Conservation (phyloP, 768 basidiomycete species). For the Asterophora lycoperdoides region DNA sequence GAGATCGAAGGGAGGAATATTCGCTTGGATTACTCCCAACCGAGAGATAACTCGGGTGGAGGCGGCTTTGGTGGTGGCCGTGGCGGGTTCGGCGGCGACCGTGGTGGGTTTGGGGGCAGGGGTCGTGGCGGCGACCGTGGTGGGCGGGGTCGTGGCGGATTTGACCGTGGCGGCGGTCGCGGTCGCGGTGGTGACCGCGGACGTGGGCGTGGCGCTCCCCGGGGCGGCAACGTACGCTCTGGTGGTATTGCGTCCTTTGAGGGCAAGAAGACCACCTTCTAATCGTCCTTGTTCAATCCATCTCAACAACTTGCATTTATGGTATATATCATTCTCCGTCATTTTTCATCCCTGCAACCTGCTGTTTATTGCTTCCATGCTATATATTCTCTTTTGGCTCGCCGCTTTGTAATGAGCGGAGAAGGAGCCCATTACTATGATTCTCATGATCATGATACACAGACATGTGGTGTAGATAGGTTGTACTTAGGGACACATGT, state of each 20-base stretch:
- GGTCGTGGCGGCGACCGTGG: constrained; percentile 24
- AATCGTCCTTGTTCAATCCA: constrained; percentile 1
- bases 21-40: constrained; percentile 84
- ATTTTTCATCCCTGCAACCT: neutral
- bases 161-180: constrained; percentile 38
- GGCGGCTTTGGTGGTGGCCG: constrained; percentile 33
- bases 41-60: constrained; percentile 48
- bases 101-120: constrained; percentile 35
- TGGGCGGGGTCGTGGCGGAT: constrained; percentile 33
- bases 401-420: too few species aligned
- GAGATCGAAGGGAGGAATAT: constrained; percentile 80
- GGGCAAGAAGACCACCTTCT: constrained; percentile 69
- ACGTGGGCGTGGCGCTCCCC: constrained; percentile 41
- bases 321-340: neutral
- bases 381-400: too few species aligned
- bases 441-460: constrained; percentile 5
- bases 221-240: constrained; percentile 42
- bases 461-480: neutral
- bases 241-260: constrained; percentile 63
- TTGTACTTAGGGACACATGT: neutral
- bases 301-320: too few species aligned
- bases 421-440: too few species aligned
- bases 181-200: constrained; percentile 39
- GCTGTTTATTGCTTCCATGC: constrained; percentile 1
- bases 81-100: constrained; percentile 43